phyloP scores from a whole-genome alignment of 2,329 filamentous ascomycete genomes.

The Exophiala xenobiotica region DNA sequence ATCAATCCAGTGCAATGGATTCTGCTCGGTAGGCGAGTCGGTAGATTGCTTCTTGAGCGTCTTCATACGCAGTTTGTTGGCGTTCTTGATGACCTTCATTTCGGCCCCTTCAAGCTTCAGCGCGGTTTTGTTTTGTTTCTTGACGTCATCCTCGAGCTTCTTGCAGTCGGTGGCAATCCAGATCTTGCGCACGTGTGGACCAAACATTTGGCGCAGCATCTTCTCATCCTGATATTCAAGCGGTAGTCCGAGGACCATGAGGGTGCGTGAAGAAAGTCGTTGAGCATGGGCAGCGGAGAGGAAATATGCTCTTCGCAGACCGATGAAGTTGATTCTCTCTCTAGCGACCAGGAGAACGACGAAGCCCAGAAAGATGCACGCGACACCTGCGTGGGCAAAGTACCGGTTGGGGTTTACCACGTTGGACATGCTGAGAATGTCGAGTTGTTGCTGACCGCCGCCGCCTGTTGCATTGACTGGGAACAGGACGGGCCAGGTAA shows the following conservation, averaged over 20 bases:
- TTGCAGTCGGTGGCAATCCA: slow-evolving; percentile 80
- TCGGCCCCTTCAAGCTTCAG: slow-evolving; percentile 83
- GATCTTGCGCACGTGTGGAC: slow-evolving; percentile 68
- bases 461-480: slow-evolving; percentile 85
- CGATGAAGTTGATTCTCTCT: slow-evolving; percentile 87
- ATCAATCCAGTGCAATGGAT: slow-evolving; percentile 56
- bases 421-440: slow-evolving; percentile 79
- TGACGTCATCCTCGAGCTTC: slow-evolving; percentile 73
- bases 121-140: slow-evolving; percentile 74
- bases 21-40: slow-evolving; percentile 54
- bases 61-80: slow-evolving; percentile 69
- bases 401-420: slow-evolving; percentile 63
- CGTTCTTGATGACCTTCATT: slow-evolving; percentile 75
- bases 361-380: slow-evolving; percentile 80
- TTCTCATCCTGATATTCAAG: slow-evolving; percentile 71
- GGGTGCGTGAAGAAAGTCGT: slow-evolving; percentile 82
- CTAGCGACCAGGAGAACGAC: slow-evolving; percentile 82
- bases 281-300: slow-evolving; percentile 79
- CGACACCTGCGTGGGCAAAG: slow-evolving; percentile 75
- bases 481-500: slow-evolving; percentile 86
- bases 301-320: slow-evolving; percentile 85
- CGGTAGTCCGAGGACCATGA: slow-evolving; percentile 85
- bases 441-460: slow-evolving; percentile 64
- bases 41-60: slow-evolving; percentile 42
- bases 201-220: slow-evolving; percentile 75